Evolutionary conservation across 176 grass and related monocot species (phyloP).

Genomic region (Carex myosuroides): DNA sequence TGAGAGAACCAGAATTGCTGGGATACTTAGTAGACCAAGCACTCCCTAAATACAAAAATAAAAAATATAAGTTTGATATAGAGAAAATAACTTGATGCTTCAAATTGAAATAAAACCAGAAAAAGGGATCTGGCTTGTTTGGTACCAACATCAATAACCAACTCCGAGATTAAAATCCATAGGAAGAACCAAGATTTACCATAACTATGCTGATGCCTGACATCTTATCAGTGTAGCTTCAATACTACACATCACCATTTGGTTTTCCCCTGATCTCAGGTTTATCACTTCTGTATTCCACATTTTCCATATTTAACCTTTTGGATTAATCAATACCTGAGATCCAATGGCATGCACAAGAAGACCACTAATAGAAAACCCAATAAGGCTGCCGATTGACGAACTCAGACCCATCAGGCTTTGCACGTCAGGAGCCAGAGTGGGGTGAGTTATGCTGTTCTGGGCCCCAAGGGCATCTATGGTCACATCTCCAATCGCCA

Average conservation of each 20-base stretch:
- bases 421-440: slow-evolving; percentile 73
- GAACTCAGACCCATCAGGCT: slow-evolving; percentile 72
- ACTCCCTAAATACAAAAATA: slow-evolving; percentile 55
- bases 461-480: slow-evolving; percentile 77
- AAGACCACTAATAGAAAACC: slow-evolving; percentile 74
- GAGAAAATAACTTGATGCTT: neutral
- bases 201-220: neutral
- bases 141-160: neutral
- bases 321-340: slow-evolving; percentile 39
- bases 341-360: slow-evolving; percentile 78
- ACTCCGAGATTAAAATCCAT: neutral
- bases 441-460: slow-evolving; percentile 53
- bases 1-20: slow-evolving; percentile 52
- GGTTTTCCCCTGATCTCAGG: neutral
- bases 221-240: neutral
- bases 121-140: neutral
- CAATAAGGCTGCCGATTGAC: slow-evolving; percentile 76
- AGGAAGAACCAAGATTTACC: neutral
- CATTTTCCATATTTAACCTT: neutral
- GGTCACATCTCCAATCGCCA: slow-evolving; percentile 79
- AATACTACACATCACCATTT: neutral
- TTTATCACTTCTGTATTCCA: neutral
- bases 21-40: slow-evolving; percentile 64
- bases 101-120: neutral
- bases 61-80: slow-evolving; percentile 5